Evolutionary conservation across 2,329 filamentous ascomycete species (phyloP), one percentile per base, ranked within the genome.

Genomic region (Monilinia fructicola): DNA sequence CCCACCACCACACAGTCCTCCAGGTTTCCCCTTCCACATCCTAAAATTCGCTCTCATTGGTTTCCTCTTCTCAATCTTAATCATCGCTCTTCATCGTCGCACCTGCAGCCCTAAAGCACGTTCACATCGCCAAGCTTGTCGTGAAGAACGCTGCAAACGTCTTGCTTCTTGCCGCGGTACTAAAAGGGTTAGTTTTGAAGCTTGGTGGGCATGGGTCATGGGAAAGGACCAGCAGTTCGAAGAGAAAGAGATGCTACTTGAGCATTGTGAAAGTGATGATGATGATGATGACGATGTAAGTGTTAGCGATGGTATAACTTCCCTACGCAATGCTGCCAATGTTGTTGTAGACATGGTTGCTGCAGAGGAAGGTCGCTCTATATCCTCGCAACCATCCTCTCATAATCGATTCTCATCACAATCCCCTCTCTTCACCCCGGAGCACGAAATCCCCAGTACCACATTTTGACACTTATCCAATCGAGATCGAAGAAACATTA

Each of bases 321-420:
- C 73, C 55, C 66, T 75, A 6, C 64, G 67, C 21, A 73, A 72
- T 46, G 71, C 72, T 0, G 71, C 68, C 5, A 62, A 69, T 16
- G 55, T 75, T 1, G 71, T 73, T 9, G 61, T 63, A 11, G 73
- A 72, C 11, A 72, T 76, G 26, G 66, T 74, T 48, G 54, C 64
- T 44, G 73, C 69, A 9, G 69, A 71, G 42, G 62, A 64, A 48
- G 52, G 40, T 23, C 61, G 61, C 14, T 26, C 23, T 4, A 23
- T 23, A 4, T 63, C 50, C 16, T 5, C 5, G 2, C 21, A n/a
- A 18, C 7, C 14, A 28, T 35, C 48, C 23, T 5, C 10, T 4
- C 21, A 31, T 18, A 7, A 14, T 26, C 56, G 38, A 5, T 16
- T 12, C 23, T 26, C 9, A 16, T 58, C 63, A 35, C 21, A 56